A percentile compares a stretch with the other conserved stretches of the same genome.
Conservation (phyloP, 371 early-diverging fungal species). For the Enterocytospora artemiae region DNA sequence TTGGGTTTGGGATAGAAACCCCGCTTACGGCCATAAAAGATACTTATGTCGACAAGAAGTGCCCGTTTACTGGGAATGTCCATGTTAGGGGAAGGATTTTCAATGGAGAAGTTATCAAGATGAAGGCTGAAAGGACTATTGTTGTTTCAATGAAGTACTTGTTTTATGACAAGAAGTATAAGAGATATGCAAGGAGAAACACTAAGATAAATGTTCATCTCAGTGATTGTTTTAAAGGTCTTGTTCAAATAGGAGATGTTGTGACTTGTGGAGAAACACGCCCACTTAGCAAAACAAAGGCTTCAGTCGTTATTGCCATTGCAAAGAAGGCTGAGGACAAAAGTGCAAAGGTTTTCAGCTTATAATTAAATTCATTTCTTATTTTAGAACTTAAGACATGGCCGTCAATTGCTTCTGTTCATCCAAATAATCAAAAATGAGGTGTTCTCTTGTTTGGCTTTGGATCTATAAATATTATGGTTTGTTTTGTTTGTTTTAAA, state of each 20-base stretch:
- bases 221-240: conserved; percentile 87
- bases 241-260: conserved; percentile 73
- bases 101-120: conserved; percentile 81
- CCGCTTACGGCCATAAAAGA: conserved; percentile 87
- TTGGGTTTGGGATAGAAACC: conserved; percentile 96
- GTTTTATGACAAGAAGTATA: conserved; percentile 97
- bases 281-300: conserved; percentile 58
- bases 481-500: too few species aligned
- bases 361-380: background rate
- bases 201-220: conserved; percentile 95
- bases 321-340: conserved; percentile 26
- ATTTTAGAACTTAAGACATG: background rate
- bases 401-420: background rate
- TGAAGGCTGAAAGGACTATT: conserved; percentile 96
- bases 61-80: conserved; percentile 96
- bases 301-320: conserved; percentile 52
- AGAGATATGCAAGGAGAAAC: conserved; percentile 99
- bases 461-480: background rate
- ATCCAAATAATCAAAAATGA: too few species aligned
- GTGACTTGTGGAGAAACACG: conserved; percentile 75
- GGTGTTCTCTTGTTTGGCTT: background rate
- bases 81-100: conserved; percentile 93
- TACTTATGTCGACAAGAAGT: conserved; percentile 98
- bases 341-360: background rate
- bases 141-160: conserved; percentile 94